phyloP scores from a whole-genome alignment of 106 monocot species.

The Acorus gramineus region DNA sequence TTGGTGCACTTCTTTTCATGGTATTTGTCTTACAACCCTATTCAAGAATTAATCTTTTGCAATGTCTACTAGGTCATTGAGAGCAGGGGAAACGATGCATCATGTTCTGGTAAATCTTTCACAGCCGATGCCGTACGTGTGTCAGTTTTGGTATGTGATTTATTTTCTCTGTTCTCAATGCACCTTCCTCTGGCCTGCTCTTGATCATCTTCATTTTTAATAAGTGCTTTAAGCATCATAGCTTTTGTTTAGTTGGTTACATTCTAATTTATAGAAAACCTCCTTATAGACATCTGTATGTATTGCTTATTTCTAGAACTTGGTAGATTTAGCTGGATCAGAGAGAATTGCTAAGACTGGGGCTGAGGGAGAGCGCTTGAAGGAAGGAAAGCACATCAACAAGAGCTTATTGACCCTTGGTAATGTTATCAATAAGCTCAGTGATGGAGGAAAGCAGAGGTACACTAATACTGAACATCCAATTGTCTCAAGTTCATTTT shows the following conservation, averaged over 20 bases:
- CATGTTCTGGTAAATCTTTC: constrained; percentile 24
- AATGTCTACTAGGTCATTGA: constrained; percentile 66
- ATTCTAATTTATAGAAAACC: not conserved
- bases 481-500: too few relatives aligned
- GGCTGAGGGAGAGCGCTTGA: constrained; percentile 85
- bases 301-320: constrained; percentile 38
- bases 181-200: too few relatives aligned
- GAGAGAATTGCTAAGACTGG: constrained; percentile 93
- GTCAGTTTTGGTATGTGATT: constrained; percentile 67
- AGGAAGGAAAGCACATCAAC: constrained; percentile 96
- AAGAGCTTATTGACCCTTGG: constrained; percentile 95
- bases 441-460: constrained; percentile 82
- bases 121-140: constrained; percentile 78
- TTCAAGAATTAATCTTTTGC: not conserved
- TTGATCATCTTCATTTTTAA: too few relatives aligned
- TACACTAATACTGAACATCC: constrained; percentile 2
- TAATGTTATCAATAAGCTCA: constrained; percentile 91
- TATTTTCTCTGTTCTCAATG: not conserved
- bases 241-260: not conserved
- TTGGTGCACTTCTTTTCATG: constrained; percentile 3
- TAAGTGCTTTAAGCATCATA: too few relatives aligned
- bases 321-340: constrained; percentile 94
- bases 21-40: not conserved
- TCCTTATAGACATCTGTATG: not conserved
- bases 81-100: constrained; percentile 57